A percentile compares a stretch with the other conserved stretches of the same genome.
These are phyloP conservation scores for Zygosaccharomyces sapae DNA, from an alignment of 1,139 yeast species.

Conservation along the genomic window DNA sequence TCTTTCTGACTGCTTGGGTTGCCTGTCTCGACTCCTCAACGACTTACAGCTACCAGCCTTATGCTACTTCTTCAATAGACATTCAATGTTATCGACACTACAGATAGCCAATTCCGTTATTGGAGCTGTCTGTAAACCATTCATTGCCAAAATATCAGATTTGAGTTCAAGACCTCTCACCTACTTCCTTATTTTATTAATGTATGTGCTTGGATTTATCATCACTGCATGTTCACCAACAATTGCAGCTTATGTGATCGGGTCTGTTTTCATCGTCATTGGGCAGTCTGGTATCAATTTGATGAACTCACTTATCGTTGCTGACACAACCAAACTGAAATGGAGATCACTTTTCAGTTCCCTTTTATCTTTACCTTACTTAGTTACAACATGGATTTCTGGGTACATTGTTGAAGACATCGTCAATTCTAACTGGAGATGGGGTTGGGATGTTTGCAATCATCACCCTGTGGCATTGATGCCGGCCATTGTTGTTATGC, in stretches of 20 bases:
- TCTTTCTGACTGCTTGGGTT: conserved; percentile 37
- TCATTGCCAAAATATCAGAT: conserved; percentile 38
- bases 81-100: conserved; percentile 39
- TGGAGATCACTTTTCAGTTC: conserved; percentile 37
- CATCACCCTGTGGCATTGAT: conserved; percentile 34
- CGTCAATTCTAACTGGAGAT: conserved; percentile 39
- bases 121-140: conserved; percentile 34
- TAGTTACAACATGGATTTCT: conserved; percentile 38
- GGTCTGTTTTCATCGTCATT: conserved; percentile 35
- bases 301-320: conserved; percentile 34
- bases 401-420: conserved; percentile 37
- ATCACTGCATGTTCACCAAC: conserved; percentile 34
- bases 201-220: conserved; percentile 36
- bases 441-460: conserved; percentile 44
- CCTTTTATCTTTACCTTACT: conserved; percentile 35
- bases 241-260: conserved; percentile 37
- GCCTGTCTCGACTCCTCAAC: conserved; percentile 41
- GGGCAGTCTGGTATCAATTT: conserved; percentile 35
- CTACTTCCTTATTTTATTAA: conserved; percentile 28
- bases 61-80: conserved; percentile 38
- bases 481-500: conserved; percentile 36
- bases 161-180: conserved; percentile 35
- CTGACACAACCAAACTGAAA: conserved; percentile 39
- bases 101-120: conserved; percentile 36
- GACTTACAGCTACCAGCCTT: conserved; percentile 36